Evolutionary conservation across 73 alveolate genomes (phyloP).

Genomic region (Tetrahymena elliotti): DNA sequence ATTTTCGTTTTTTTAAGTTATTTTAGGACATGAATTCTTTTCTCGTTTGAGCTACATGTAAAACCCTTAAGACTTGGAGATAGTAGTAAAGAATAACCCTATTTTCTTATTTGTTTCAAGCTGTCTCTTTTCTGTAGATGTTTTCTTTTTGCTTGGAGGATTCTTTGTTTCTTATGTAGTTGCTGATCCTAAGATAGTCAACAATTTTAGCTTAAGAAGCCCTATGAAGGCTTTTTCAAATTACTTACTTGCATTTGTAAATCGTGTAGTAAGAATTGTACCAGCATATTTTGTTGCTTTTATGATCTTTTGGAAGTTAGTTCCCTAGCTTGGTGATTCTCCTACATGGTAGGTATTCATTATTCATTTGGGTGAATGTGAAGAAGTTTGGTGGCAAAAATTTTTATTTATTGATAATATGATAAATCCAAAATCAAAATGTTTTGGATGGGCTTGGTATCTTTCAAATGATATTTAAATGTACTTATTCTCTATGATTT

Average conservation of each 20-base stretch:
- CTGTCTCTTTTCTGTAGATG: slow-evolving; percentile 46
- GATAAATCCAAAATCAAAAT: not conserved
- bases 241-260: not conserved
- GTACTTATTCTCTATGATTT: slow-evolving; percentile 8
- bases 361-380: not conserved
- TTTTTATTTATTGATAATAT: slow-evolving; percentile 16
- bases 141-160: slow-evolving; percentile 52
- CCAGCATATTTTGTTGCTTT: not conserved
- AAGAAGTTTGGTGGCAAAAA: slow-evolving; percentile 3
- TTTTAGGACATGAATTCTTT: slow-evolving; percentile 13
- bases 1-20: slow-evolving; percentile 9
- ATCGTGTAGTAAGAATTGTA: not conserved
- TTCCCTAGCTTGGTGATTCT: not conserved
- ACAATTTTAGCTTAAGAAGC: not conserved
- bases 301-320: not conserved
- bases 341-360: not conserved
- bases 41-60: not conserved
- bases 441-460: slow-evolving; percentile 44
- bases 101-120: not conserved
- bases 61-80: not conserved
- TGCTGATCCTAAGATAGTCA: not conserved
- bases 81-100: not conserved
- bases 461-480: slow-evolving; percentile 15
- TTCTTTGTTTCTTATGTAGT: slow-evolving; percentile 40
- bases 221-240: not conserved